Evolutionary conservation across 768 basidiomycete genomes (phyloP), one percentile per base, ranked within the genome.

Genomic region (Xanthoconium stramineum): DNA sequence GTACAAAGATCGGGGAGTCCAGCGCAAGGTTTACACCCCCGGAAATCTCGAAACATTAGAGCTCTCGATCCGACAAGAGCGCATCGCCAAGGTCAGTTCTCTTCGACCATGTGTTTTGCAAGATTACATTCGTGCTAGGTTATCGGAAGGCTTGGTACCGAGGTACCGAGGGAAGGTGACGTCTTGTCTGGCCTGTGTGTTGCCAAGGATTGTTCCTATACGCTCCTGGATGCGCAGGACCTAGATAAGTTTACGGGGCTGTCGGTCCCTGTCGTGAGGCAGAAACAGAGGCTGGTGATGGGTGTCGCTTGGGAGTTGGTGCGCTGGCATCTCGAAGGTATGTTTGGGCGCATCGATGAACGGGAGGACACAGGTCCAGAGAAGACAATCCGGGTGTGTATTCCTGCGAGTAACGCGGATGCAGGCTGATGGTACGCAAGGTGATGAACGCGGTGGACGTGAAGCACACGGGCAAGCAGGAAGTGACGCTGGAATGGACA

Each of bases 271-370:
- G 81, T 84, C 24, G 84, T 98, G 48, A 85, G 83, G 3, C 95
- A 99, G 68, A 81, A 86, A 47, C 94, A 97, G 73, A 86, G 81
- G 61, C 75, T 98, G 49, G 80, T 80, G 14, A 78, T 98, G 8
- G 84, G 86, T 35, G 93, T 96, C 2, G 81, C 88, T 14, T 96
- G 93, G 94, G 83, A 89, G 14, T 80, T 98, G 50, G 87, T 98
- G n/a, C 78, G 86, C 60, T 98, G 96, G 95, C 94, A 98, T 72
- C 71, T 98, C 50, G 93, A 96, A 71, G 94, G 93, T 3, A 95
- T 95, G 91, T 95, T 87, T 69, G 93, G 93, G 12, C 80, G 75
- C 42, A 80, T 94, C 1, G 83, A 89, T 52, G 86, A 89, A 47
- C 85, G 85, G 0, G 12, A 6, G 33, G 33, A 35, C 33, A 35